Evolutionary conservation across 139 green algal species (phyloP), one percentile per base, ranked within the genome.

Genomic region (Haematococcus lacustris): DNA sequence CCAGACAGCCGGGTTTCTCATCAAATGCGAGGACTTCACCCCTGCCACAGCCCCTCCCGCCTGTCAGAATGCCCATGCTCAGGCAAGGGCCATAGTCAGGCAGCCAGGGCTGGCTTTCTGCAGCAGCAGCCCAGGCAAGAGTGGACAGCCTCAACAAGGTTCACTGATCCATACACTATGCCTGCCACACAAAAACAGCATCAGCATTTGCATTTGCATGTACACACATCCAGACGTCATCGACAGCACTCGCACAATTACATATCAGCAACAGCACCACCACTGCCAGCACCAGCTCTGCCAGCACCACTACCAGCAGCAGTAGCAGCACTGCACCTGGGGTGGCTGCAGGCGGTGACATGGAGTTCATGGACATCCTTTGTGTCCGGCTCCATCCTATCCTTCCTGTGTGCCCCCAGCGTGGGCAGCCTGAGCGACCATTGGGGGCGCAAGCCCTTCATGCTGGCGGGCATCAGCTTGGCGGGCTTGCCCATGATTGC

Each of bases 391-490:
- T 78, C 79, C 2, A 37, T 93, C 7, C 71, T 96, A 2, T 83
- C 77, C 13, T 89, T 91, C 50, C 51, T 91, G 17, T 78, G 88
- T 73, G 81, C 80, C 0, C 89, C 90, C 0, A 68, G 85, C 62
- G 65, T 91, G 35, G 90, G 90, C 0, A 70, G 75, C 4, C 32
- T 78, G 9, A 76, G 79, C 72, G 90, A 96, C 74, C 66, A 79
- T 21, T 76, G 86, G 47, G 90, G 90, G 3, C 76, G 90, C n/a
- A 88, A 89, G 73, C 88, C 90, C 1, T 95, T 96, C 76, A 76
- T 96, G 62, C 53, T 95, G 1, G 30, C 83, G 2, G 78, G 80
- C 6, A 73, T 87, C 30, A 3, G 43, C 2, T 67, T 83, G 7
- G 64, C 62, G 17, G 65, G 83, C 17, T 38, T 86, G 38, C 85